Evolutionary conservation across 805 yeast genomes (phyloP).

Genomic region (Kodamaea lidongshanica): DNA sequence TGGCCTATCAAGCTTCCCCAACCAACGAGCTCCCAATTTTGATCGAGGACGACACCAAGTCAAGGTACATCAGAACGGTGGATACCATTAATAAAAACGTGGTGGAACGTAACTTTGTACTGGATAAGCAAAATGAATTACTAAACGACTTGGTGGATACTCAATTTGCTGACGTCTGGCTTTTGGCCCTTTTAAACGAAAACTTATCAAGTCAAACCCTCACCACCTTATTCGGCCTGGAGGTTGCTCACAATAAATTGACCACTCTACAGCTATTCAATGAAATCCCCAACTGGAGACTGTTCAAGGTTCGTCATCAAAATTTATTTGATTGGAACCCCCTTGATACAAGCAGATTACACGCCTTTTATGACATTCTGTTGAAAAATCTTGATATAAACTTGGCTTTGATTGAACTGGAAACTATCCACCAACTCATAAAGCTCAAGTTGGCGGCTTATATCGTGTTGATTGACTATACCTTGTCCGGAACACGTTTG

Average conservation of each 20-base stretch:
- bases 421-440: slow-evolving; percentile 11
- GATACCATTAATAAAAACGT: slow-evolving; percentile 7
- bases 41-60: slow-evolving; percentile 38
- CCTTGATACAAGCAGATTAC: background rate
- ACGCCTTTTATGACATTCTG: slow-evolving; percentile 7
- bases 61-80: slow-evolving; percentile 1
- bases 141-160: slow-evolving; percentile 37
- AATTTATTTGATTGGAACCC: slow-evolving; percentile 13
- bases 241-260: slow-evolving; percentile 5
- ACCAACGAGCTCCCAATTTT: slow-evolving; percentile 49
- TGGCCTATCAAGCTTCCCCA: slow-evolving; percentile 46
- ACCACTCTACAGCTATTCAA: slow-evolving; percentile 14
- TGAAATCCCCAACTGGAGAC: slow-evolving; percentile 21
- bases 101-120: slow-evolving; percentile 7
- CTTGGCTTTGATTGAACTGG: no score
- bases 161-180: slow-evolving; percentile 47
- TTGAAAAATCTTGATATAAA: slow-evolving; percentile 11
- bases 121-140: slow-evolving; percentile 2
- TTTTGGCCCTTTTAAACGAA: slow-evolving; percentile 23
- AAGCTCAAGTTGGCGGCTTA: slow-evolving; percentile 11
- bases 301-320: slow-evolving; percentile 23
- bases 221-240: slow-evolving; percentile 13
- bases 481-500: slow-evolving; percentile 17
- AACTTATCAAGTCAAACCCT: slow-evolving; percentile 7
- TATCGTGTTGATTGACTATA: slow-evolving; percentile 14